Conservation (phyloP, 148 eudicot genomes). For the Rhododendron williamsianum region DNA sequence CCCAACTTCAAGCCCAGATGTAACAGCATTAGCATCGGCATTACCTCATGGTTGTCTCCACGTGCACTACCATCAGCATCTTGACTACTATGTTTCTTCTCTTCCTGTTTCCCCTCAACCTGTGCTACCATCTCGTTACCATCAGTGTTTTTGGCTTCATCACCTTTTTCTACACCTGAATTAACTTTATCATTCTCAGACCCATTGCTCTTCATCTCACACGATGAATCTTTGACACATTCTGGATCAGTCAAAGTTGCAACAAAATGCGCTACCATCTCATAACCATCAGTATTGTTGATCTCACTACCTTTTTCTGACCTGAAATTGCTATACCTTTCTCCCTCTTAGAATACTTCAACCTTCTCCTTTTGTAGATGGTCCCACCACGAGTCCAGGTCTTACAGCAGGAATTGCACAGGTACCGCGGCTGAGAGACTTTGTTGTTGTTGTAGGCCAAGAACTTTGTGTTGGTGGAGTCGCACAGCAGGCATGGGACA, state of each 20-base stretch:
- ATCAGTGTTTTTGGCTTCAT: background rate
- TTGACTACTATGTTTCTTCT: constrained; percentile 1
- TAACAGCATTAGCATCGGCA: constrained; percentile 5
- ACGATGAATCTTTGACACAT: background rate
- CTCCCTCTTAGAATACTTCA: constrained; percentile 2
- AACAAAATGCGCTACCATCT: background rate
- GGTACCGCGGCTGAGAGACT: background rate
- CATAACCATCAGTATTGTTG: background rate
- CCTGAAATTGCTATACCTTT: background rate
- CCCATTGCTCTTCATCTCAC: background rate
- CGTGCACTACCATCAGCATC: constrained; percentile 1
- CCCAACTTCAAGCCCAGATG: constrained; percentile 4
- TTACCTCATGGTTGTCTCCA: background rate
- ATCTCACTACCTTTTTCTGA: background rate
- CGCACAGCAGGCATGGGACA: background rate
- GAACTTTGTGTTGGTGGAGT: background rate
- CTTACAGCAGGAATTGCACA: background rate
- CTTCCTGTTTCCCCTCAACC: constrained; percentile 6
- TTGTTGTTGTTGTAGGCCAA: background rate
- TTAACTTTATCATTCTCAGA: background rate
- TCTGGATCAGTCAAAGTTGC: background rate
- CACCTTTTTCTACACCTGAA: background rate
- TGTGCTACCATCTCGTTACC: background rate
- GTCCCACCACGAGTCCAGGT: background rate
- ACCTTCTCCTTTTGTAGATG: background rate